Base-by-base conservation (phyloP, 176 grass and related monocot genomes). In the Miscanthus lutarioriparius region DNA sequence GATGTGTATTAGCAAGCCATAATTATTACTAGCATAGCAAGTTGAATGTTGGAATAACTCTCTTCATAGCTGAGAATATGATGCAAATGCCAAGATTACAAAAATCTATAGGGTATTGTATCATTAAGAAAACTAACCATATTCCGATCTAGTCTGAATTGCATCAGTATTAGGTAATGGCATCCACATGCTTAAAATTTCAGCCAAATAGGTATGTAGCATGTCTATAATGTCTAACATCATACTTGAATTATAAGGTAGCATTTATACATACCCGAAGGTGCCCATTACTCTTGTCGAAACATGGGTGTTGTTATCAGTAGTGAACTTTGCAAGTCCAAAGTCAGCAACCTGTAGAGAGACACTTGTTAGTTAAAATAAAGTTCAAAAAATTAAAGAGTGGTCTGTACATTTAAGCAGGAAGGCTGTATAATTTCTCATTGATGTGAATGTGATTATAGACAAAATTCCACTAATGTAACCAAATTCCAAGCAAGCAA, bases 251-350 rank as follows among this genome's bases (percentile, higher is more conserved):
- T 28, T 64, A 30, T 12, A 74, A 11, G 16, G 16, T 71, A 75
- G 17, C 38, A 75, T 40, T 83, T 68, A 80, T 37, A 86, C 90
- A 59, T 92, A 94, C 92, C 92, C 92, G 40, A 91, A 91, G 22
- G 92, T 94, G 72, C 92, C 92, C 82, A 92, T 91, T 59, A 94
- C 72, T 94, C 90, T 89, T 17, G 92, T 94, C 0, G 92, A 94
- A 82, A 94, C 90, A 90, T 94, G 92, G 7, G 92, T 92, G 72
- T 90, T 89, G 59, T 85, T 89, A 47, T 94, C 92, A 72, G 47
- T 75, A 72, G 87, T 87, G 70, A 94, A 80, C 36, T 92, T 94
- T 53, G 92, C 92, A 37, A 94, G 92, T 62, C 92, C 92, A 86
- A 94, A 94, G 86, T 94, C 92, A 0, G 92, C 92, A 49, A 94